Evolutionary conservation across 2,329 filamentous ascomycete species (phyloP).

Genomic region (Cladosporium phlei): DNA sequence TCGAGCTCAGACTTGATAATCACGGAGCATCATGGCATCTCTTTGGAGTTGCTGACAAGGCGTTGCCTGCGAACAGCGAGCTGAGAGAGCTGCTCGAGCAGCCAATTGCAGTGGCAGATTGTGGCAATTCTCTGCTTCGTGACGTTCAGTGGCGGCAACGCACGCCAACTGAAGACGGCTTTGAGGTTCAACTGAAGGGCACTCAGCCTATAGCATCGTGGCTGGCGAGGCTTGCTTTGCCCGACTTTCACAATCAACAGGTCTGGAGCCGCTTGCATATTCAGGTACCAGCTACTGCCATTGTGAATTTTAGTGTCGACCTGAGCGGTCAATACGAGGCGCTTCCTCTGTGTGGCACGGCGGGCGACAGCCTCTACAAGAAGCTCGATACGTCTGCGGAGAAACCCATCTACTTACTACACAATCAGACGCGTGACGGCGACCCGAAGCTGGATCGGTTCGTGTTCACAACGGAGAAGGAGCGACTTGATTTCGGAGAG

Average conservation of each 20-base stretch:
- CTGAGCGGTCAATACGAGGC: constrained; percentile 50
- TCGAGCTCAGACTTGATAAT: constrained; percentile 34
- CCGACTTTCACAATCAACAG: constrained; percentile 37
- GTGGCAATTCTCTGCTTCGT: constrained; percentile 26
- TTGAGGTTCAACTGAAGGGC: not conserved
- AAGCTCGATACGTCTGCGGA: constrained; percentile 21
- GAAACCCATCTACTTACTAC: constrained; percentile 50
- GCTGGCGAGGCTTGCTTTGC: constrained; percentile 34
- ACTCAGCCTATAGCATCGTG: constrained; percentile 28
- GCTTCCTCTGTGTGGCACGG: constrained; percentile 54
- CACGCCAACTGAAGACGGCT: constrained; percentile 26
- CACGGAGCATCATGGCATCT: constrained; percentile 26
- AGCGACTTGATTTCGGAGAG: constrained; percentile 41
- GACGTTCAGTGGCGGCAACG: constrained; percentile 42
- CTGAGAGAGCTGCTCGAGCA: constrained; percentile 23
- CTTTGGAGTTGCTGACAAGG: constrained; percentile 21
- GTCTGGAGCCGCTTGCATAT: constrained; percentile 45
- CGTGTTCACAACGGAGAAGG: constrained; percentile 51
- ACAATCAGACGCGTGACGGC: constrained; percentile 51
- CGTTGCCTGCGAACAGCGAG: constrained; percentile 19
- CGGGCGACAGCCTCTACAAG: constrained; percentile 52
- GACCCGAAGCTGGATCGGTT: constrained; percentile 48
- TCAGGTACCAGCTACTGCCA: constrained; percentile 25
- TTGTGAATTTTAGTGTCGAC: constrained; percentile 20
- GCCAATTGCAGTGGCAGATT: constrained; percentile 25